Base-by-base conservation (phyloP, 305 asterid genomes). In the Andrographis paniculata region DNA sequence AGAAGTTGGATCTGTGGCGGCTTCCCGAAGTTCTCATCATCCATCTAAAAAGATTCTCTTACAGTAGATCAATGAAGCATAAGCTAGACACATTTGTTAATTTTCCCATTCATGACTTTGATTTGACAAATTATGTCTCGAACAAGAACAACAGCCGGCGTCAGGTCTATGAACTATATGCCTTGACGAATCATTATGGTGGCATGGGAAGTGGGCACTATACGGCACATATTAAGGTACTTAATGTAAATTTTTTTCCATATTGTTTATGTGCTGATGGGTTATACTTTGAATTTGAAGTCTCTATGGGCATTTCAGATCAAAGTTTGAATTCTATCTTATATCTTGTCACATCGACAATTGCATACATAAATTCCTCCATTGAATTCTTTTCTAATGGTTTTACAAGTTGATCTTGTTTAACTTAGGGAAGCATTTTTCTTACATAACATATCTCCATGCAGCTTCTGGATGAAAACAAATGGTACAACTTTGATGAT, bases 141-240 rank as follows among this genome's bases (percentile, higher is more conserved):
- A 84, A 79, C 87, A 92, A 87, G 77, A 84, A 76, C 81, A 84
- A 72, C 73, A 62, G 83, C 38, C 75, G 47, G 20, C 87, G 67
- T 60, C 99, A 87, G 80, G 67, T 79, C 59, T 92, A 87, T 54
- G 96, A 92, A 68, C 91, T 92, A 52, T 92, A 92, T 63, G 96
- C 99, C 65, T 67, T 87, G 58, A 92, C 80, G 40, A 84, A 92
- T 70, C 99, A 92, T 66, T 81, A 92, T 59, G 99, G 99, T 52
- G 56, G 87, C 77, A 92, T 92, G 99, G 99, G 99, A 63, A 87
- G 96, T 64, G 99, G 99, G 30, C 96, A 92, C 63, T 92, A 92
- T 57, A 92, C 96, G 0, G 94, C 99, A 7, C 69, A 87, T 62
- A 92, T 92, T 58, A 92, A 87, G 99, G 96, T 87, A 55, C 45